Base-by-base conservation (phyloP, 805 yeast species). In the Starmerella sirachaensis region DNA sequence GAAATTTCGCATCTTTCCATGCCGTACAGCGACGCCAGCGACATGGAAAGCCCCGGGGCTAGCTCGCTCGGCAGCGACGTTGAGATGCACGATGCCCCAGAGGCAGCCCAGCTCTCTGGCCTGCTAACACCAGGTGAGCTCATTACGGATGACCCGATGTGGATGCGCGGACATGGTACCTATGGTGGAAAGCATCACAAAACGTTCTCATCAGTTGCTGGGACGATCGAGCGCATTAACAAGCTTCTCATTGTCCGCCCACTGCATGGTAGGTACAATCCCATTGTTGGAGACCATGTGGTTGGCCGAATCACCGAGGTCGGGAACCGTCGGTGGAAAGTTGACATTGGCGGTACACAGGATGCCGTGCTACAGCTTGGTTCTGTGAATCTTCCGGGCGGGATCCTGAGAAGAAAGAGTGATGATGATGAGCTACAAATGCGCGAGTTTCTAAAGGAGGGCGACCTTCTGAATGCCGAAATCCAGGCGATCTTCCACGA, bases 101-200 rank as follows among this genome's bases (percentile, higher is more conserved):
- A 23, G 18, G 6, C 13, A 13, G 38, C 21, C 18, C 19, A 25
- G 6, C 34, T 37, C 13, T 18, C 31, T 12, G 60, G 61, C 2
- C 49, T 91, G 8, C 94, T 88, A 14, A 84, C 96, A 1, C 98
- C 98, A 0, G 98, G 98, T 8, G 96, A 91, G 56, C 62, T 86
- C 35, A 81, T 91, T n/a, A 91, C 97, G 0, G 91, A 82, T 49
- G 97, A 91, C 53, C 82, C 94, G 6, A 70, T 78, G 2, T 91
- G 97, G 96, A 91, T 91, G 98, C 73, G 93, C 54, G 98, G 98
- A 21, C 98, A 88, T 55, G 98, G 98, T 5, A 91, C 97, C 0
- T 91, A 84, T 57, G 32, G 42, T 12, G 46, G 39, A n/a, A 73
- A 77, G 48, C 61, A 79, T 27, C 78, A 78, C 47, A 65, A 69